Base-by-base conservation (phyloP, 768 basidiomycete species). In the Xerocomellus chrysenteron region DNA sequence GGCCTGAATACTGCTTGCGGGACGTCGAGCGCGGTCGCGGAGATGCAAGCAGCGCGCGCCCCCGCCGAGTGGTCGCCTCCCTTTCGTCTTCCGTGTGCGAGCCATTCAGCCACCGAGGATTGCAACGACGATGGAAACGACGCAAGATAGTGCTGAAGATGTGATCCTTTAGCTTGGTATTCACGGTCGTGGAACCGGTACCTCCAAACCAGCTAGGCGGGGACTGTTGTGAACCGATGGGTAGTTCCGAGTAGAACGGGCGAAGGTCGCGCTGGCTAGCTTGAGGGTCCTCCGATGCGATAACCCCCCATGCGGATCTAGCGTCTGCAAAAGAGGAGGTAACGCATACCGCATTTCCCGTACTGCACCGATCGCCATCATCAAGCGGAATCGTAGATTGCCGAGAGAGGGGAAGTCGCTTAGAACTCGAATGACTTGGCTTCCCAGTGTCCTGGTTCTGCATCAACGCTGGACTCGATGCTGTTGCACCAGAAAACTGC, bases 121-220 rank as follows among this genome's bases (percentile, higher is more conserved):
- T 66, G 16, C 63, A 68, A 35, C 82, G 82, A 61, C 83, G 82
- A 39, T 82, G 80, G 55, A 93, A 82, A 55, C 90, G 80, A 47
- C 86, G 84, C 58, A 98, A 76, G 33, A 98, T 85, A 17, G 91
- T 90, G 57, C 84, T 90, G 68, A 99, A 96, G 45, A 99, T 93
- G 63, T 96, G 94, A 67, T 98, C 94, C 73, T 94, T 95, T 55
- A 99, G 77, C 69, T 85, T 91, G 39, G 90, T 93, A 71, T 99
- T 98, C 57, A 98, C 94, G 51, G 87, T 82, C 6, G 97, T 98
- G 14, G 90, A 92, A 2, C 96, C 96, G 2, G 88, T 90, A 4
- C 95, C 96, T 35, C 89, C 92, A 62, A 94, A 94, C 77, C 81
- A 82, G 45, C 80, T 80, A 13, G 78, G 76, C 19, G 77, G 75